Conservation (phyloP, 225 moss, liverwort and hornwort genomes). For the Bryoerythrophyllum caledonicum region DNA sequence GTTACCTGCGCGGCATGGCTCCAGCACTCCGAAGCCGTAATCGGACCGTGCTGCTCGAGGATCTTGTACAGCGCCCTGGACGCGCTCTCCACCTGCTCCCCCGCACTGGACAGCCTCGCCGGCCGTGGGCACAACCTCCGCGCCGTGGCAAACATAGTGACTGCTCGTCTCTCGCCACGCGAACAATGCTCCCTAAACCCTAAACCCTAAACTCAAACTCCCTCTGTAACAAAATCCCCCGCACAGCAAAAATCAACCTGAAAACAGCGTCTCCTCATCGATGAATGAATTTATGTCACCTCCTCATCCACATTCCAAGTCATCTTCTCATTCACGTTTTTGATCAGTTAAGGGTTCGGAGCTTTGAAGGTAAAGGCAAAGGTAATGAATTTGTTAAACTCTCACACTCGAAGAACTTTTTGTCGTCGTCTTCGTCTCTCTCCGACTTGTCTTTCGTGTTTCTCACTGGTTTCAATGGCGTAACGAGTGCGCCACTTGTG, state of each 20-base stretch:
- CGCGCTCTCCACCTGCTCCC: conserved; percentile 48
- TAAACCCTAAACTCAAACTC: conserved; percentile 27
- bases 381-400: no score
- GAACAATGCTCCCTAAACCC: conserved; percentile 22
- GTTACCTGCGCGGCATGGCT: conserved; percentile 46
- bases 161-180: neutral
- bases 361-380: no score
- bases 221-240: neutral
- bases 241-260: neutral
- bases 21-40: conserved; percentile 59
- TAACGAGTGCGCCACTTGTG: neutral
- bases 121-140: conserved; percentile 43
- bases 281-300: neutral
- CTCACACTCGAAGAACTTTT: no score
- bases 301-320: neutral
- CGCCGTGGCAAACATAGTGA: conserved; percentile 52
- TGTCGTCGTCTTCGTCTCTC: no score
- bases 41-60: conserved; percentile 52
- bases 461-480: neutral
- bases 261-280: neutral
- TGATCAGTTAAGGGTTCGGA: no score
- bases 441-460: no score
- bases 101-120: conserved; percentile 28
- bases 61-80: conserved; percentile 44
- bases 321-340: no score